Conservation (phyloP, 305 asterid genomes). For the Fraxinus xanthoxyloides region DNA sequence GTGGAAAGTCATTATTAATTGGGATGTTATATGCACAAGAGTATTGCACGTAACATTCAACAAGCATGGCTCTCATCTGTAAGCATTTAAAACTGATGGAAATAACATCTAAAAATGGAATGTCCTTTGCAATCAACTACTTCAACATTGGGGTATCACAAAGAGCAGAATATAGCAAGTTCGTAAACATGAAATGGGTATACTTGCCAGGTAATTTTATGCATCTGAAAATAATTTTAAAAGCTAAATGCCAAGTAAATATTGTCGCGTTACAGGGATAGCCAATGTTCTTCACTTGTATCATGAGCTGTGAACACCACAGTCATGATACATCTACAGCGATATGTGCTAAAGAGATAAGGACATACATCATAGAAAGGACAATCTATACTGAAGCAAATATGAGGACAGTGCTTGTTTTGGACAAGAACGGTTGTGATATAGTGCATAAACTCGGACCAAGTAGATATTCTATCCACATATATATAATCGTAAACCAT, state of each 20-base stretch:
- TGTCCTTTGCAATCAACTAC: slow-evolving; percentile 1
- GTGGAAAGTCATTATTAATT: slow-evolving; percentile 16
- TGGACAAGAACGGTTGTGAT: not conserved
- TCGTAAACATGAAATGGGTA: not conserved
- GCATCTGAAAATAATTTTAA: not conserved
- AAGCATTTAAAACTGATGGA: not conserved
- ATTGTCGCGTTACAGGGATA: not conserved
- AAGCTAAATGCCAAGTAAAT: not conserved
- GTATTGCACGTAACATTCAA: not conserved
- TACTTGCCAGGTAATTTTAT: not conserved
- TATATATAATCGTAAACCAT: not conserved
- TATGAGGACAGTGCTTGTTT: not conserved
- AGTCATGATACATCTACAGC: not conserved
- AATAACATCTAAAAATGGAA: not conserved
- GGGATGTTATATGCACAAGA: not conserved
- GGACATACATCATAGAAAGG: not conserved
- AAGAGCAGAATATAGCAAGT: not conserved
- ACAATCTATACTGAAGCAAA: slow-evolving; percentile 5
- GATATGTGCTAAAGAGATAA: not conserved
- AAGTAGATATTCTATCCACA: not conserved
- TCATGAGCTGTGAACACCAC: not conserved
- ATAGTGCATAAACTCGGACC: not conserved
- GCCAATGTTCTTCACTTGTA: not conserved
- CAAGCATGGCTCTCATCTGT: slow-evolving; percentile 10
- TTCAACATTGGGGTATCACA: not conserved